phyloP scores from a whole-genome alignment of 495 filamentous ascomycete genomes.

The Tuber microsphaerosporum region DNA sequence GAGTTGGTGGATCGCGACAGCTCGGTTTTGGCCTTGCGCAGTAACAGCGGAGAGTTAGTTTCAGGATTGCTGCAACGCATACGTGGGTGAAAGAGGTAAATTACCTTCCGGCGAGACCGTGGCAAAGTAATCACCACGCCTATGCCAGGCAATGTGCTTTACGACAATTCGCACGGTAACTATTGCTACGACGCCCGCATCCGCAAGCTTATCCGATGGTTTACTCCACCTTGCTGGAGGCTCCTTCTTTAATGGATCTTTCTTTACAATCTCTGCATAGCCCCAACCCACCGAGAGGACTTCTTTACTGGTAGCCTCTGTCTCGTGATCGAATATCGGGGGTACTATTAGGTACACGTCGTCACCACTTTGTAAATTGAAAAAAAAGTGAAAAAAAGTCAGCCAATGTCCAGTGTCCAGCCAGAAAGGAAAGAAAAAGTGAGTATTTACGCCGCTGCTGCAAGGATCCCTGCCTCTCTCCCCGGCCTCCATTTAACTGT shows the following conservation, averaged over 20 bases:
- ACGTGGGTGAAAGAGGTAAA: neutral
- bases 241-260: conserved; percentile 61
- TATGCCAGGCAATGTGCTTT: conserved; percentile 92
- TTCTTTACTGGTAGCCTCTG: conserved; percentile 65
- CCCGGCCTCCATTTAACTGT: conserved; percentile 83
- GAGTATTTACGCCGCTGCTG: conserved; percentile 56
- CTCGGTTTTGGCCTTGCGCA: conserved; percentile 55
- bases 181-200: conserved; percentile 67
- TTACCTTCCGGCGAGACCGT: conserved; percentile 65
- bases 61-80: neutral
- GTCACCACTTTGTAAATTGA: conserved; percentile 52
- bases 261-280: conserved; percentile 62
- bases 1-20: conserved; percentile 92
- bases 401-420: neutral
- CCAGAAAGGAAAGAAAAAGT: neutral
- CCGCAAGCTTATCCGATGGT: conserved; percentile 63
- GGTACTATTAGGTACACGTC: conserved; percentile 78
- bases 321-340: conserved; percentile 60
- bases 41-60: neutral
- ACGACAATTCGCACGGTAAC: conserved; percentile 71
- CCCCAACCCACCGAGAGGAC: conserved; percentile 82
- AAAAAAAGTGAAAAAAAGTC: neutral
- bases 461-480: conserved; percentile 70
- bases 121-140: conserved; percentile 86
- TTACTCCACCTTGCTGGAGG: conserved; percentile 74